A percentile compares a stretch with the other conserved stretches of the same genome.
These are phyloP conservation scores for Fusarium begoniae DNA, from an alignment of 2,329 filamentous ascomycete genomes.

Conservation along the genomic window DNA sequence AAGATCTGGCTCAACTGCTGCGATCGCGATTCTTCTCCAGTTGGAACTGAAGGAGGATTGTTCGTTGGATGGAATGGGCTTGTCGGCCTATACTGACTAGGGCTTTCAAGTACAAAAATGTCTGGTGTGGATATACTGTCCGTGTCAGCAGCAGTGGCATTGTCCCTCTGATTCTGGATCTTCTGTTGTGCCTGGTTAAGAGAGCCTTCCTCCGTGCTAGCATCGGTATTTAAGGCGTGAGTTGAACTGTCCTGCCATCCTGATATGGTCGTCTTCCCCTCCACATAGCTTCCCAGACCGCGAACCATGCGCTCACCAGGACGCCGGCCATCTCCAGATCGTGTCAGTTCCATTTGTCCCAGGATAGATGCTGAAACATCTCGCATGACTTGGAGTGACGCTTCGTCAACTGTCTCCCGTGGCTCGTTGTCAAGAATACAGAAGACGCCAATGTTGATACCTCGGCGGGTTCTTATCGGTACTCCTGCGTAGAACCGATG, in stretches of 20 bases:
- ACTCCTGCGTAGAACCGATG: conserved; percentile 53
- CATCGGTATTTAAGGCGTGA: neutral
- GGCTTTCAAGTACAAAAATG: conserved; percentile 19
- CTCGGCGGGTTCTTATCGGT: conserved; percentile 50
- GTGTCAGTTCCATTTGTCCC: conserved; percentile 47
- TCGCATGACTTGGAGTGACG: conserved; percentile 41
- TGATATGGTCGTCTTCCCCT: conserved; percentile 46
- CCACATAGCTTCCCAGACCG: conserved; percentile 51
- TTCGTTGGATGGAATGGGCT: neutral
- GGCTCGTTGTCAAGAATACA: conserved; percentile 42
- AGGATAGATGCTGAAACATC: conserved; percentile 47
- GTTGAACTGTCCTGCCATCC: conserved; percentile 24
- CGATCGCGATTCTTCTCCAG: conserved; percentile 8
- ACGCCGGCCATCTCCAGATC: conserved; percentile 39
- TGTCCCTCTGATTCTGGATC: conserved; percentile 7
- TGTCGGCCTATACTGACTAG: neutral
- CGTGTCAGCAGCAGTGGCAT: neutral
- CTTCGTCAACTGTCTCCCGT: conserved; percentile 36
- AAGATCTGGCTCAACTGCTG: conserved; percentile 44
- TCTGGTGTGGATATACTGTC: neutral
- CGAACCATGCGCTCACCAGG: conserved; percentile 51
- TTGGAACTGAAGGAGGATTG: neutral
- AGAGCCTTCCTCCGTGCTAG: conserved; percentile 9
- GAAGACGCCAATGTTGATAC: conserved; percentile 55
- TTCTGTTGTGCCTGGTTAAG: conserved; percentile 16